Base-by-base conservation (phyloP, 176 grass and related monocot species). In the Lolium multiflorum region DNA sequence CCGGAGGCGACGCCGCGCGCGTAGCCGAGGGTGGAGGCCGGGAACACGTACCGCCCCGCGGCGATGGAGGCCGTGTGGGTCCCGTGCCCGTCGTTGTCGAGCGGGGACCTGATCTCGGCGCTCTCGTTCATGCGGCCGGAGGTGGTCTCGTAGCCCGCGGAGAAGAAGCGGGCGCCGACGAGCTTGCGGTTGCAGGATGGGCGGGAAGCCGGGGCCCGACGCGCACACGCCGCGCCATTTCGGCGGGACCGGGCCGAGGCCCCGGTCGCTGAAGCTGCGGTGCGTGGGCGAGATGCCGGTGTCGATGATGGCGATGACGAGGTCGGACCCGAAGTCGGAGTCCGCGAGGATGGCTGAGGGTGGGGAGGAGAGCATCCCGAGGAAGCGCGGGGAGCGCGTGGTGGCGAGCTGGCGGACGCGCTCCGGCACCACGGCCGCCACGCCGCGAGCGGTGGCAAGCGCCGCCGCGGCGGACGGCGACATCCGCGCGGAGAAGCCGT, bases 61-160 rank as follows among this genome's bases (percentile, higher is more conserved):
- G 96, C 93, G 69, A 98, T 95, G 74, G 93, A 98, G 1, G 96
- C 96, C 0, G 93, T 98, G 88, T 98, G 96, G 3, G 93, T 98
- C 0, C 93, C 91, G 82, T 98, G 96, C 0, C 96, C 93, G 37
- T 98, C 96, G 5, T 90, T 94, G 62, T 98, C 96, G 38, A 91
- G 88, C 69, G 96, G 90, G 2, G 96, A 98, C 62, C 85, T 84
- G 44, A 95, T 79, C 88, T 98, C 96, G 16, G 91, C 90, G 12
- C 93, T 85, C 63, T 93, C 96, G 50, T 98, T 98, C 91, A 98
- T 95, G 31, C 86, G 86, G 17, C 96, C 96, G 7, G 93, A 92
- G 7, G 96, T 91, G 24, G 96, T 92, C 86, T 98, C 96, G 61
- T 98, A 98, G 0, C 93, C 96, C 5, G 56, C 83, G 11, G 88